Evolutionary conservation across 1,284 basidiomycete genomes (phyloP), one percentile per base, ranked within the genome.

Genomic region (Trametes versicolor): DNA sequence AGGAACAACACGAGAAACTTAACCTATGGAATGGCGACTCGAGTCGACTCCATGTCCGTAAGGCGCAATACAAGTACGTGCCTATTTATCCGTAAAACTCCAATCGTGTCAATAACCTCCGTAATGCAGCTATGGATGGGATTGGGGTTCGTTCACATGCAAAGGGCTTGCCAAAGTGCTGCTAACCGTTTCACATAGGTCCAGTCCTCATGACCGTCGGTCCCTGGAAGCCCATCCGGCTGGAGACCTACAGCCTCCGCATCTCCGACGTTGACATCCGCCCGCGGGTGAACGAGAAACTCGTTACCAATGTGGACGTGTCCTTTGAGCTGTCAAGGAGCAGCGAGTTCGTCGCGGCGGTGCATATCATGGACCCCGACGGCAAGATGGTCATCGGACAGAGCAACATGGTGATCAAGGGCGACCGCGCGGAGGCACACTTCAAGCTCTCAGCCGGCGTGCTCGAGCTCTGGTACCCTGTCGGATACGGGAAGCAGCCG

Each of bases 21-120:
- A 77, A 82, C 1, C 79, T 92, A 4, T 95, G 93, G 95, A 97
- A 97, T 73, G 95, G 95, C 6, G 93, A 96, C 74, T 89, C 92
- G 0, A 93, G 91, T 70, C 86, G 95, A 47, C 80, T 96, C 27
- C 93, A 96, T 74, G 91, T 96, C 49, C 87, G 95, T 57, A 96
- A 96, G 78, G 94, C 95, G 1, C 92, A 94, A 74, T 97, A 95
- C 81, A 92, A 92, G 85, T 93, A 75, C 70, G 83, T 74, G 47
- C 53, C 39, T 37, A n/a, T 8, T 25, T 41, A 15, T 5, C 10
- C 5, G 5, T 19, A 9, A 27, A 34, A 21, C 4, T 27, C 21
- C 21, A 32, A 7, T 13, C 17, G 8, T 19, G 6, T 9, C 2
- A 36, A 58, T 65, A 15, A 64, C 55, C 10, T 49, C 12, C 7